phyloP scores from a whole-genome alignment of 148 eudicot genomes.

The Limonium bicolor region DNA sequence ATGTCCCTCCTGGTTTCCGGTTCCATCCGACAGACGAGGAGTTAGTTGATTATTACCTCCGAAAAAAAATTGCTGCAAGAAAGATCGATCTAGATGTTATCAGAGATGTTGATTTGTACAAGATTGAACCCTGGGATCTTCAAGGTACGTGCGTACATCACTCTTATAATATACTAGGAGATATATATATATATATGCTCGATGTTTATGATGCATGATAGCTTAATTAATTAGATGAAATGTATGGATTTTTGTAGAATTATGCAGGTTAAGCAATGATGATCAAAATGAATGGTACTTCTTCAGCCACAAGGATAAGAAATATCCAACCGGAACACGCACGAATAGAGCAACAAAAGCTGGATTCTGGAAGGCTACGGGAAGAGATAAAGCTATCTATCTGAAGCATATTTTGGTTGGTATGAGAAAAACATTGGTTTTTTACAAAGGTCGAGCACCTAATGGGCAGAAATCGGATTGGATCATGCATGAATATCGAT shows the following conservation, averaged over 20 bases:
- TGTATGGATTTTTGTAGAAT: background rate
- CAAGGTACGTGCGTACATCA: background rate
- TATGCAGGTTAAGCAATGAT: background rate
- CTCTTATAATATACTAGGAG: background rate
- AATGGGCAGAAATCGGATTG: background rate
- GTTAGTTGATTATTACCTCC: background rate
- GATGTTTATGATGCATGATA: background rate
- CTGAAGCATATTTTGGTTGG: background rate
- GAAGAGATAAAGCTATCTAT: background rate
- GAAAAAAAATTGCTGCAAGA: background rate
- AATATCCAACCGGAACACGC: too few species aligned
- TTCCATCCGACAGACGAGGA: background rate
- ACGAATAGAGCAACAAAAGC: background rate
- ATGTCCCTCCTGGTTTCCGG: background rate
- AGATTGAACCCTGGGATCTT: background rate
- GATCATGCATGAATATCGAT: background rate
- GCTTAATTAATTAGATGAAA: background rate
- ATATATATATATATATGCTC: background rate
- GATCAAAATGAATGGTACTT: background rate
- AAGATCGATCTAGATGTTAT: background rate
- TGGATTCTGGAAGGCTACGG: background rate
- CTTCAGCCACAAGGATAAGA: too few species aligned
- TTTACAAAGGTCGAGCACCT: background rate
- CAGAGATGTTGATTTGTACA: background rate
- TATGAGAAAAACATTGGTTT: background rate